Evolutionary conservation across 1,284 basidiomycete species (phyloP), one percentile per base, ranked within the genome.

Genomic region (Lentinula novae-zelandiae): DNA sequence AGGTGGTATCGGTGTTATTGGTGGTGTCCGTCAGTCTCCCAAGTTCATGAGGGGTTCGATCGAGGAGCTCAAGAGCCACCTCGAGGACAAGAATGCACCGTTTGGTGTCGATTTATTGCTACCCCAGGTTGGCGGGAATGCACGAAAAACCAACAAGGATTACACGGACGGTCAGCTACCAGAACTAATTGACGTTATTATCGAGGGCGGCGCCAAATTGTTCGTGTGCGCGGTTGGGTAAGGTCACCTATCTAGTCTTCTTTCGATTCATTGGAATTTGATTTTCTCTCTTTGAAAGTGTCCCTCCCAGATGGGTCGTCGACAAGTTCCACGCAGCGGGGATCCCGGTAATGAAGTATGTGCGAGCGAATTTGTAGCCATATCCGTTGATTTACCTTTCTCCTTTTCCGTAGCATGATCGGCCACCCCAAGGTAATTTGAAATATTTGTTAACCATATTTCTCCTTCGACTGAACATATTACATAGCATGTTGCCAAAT

Each of bases 1-100:
- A 82, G 84, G 87, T 62, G 93, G 92, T 6, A 85, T 95, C 64
- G 93, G 93, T 22, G 90, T 93, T 66, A 92, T 95, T 64, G 93
- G 92, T 5, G 92, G 92, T 44, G 73, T 93, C 40, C 82, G 84
- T 44, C 85, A 87, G 68, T 88, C 80, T 64, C 88, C 89, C 12
- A 87, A 84, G 65, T 81, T 86, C 67, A 80, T 90, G 39, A 79
- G 82, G 66, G 75, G 79, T 15, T 79, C 77, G 12, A 89, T 90
- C 53, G 76, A 84, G 39, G 86, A 92, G 67, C 80, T 95, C 68
- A 89, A 86, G 70, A 82, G 76, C 46, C 73, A 85, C 67, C 78
- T 95, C 8, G 83, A 87, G 64, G 82, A 92, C 74, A 83, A 85
- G 73, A 81, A 83, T 65, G 89, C 87, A 6, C 90, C 92, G 0